Evolutionary conservation across 2,329 filamentous ascomycete genomes (phyloP).

Genomic region (Lasiodiplodia gonubiensis): DNA sequence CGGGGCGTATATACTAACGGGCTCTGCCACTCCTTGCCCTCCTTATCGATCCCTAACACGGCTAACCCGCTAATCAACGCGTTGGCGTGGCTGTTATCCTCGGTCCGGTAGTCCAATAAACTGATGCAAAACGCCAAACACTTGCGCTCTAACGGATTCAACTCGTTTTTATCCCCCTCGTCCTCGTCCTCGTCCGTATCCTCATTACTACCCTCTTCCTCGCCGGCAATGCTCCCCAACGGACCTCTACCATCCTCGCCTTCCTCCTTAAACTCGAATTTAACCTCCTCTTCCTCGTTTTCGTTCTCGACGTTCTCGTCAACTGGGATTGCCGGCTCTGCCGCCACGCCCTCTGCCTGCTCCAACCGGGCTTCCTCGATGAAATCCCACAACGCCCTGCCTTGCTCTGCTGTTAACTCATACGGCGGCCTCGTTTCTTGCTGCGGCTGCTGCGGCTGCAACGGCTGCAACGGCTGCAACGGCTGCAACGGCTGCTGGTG

Average conservation of each 20-base stretch:
- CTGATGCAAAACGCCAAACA: conserved; percentile 1
- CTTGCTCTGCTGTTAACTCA: background rate
- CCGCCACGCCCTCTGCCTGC: background rate
- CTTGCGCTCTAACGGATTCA: background rate
- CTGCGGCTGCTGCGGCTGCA: too few species aligned
- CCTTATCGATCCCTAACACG: conserved; percentile 27
- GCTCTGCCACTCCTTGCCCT: background rate
- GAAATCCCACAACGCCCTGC: background rate
- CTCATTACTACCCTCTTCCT: too few species aligned
- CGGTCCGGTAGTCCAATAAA: background rate
- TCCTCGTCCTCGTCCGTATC: background rate
- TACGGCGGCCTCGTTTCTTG: background rate
- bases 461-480: too few species aligned
- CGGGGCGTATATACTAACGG: conserved; percentile 22
- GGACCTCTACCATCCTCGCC: too few species aligned
- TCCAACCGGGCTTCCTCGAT: background rate
- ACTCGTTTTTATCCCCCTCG: background rate
- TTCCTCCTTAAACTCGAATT: background rate
- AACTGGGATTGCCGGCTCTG: background rate
- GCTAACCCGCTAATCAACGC: conserved; percentile 30
- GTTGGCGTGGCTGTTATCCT: conserved; percentile 21
- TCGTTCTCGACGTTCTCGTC: background rate
- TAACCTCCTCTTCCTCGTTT: background rate
- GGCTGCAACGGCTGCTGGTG: too few species aligned
- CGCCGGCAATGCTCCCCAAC: too few species aligned